A percentile compares a stretch with the other conserved stretches of the same genome.
phyloP scores from a whole-genome alignment of 345 rosid genomes.

The Hibiscus tridactylites region DNA sequence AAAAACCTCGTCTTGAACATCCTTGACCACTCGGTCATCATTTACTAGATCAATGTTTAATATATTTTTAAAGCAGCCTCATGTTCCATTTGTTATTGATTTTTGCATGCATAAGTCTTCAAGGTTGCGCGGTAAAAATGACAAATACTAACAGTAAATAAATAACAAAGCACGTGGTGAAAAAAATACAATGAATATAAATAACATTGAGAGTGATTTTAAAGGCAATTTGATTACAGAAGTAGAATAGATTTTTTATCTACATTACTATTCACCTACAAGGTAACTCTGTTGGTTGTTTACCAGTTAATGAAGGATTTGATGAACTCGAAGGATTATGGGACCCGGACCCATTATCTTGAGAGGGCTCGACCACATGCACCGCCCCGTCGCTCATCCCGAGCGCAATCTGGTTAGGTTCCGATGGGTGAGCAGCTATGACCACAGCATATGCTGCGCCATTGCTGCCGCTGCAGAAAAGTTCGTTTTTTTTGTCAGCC shows the following conservation, averaged over 20 bases:
- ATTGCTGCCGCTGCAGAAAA: constrained; percentile 17
- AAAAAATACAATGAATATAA: constrained; percentile 10
- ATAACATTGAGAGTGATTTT: not conserved
- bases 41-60: too few relatives aligned
- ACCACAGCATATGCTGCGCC: constrained; percentile 31
- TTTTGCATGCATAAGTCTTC: not conserved
- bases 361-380: constrained; percentile 49
- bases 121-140: not conserved
- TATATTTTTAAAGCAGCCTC: too few relatives aligned
- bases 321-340: constrained; percentile 36
- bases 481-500: not conserved
- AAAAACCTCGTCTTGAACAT: too few relatives aligned
- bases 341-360: constrained; percentile 25
- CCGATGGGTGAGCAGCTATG: constrained; percentile 56
- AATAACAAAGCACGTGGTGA: not conserved
- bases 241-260: not conserved
- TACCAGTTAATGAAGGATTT: constrained; percentile 35
- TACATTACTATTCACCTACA: constrained; percentile 22
- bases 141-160: not conserved
- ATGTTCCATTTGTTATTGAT: not conserved
- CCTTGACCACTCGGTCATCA: too few relatives aligned
- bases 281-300: constrained; percentile 30
- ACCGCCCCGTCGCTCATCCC: constrained; percentile 66
- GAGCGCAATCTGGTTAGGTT: constrained; percentile 50
- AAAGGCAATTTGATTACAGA: constrained; percentile 4